These are phyloP conservation scores for Cladorrhinum samala DNA, from an alignment of 495 filamentous ascomycete species.

Conservation along the genomic window DNA sequence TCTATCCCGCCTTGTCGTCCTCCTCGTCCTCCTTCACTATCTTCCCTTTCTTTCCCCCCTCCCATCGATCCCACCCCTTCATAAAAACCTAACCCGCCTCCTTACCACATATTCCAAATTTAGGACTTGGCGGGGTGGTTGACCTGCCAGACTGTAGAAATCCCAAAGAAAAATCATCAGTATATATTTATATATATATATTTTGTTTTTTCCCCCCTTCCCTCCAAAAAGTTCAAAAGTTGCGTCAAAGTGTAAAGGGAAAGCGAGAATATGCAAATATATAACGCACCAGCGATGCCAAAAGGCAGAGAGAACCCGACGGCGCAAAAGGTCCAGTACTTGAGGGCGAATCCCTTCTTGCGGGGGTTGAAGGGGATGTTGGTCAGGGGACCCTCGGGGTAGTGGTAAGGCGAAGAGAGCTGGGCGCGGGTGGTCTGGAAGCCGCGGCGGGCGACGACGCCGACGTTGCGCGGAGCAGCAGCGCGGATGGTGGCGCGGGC, in stretches of 20 bases:
- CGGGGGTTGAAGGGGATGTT: constrained; percentile 96
- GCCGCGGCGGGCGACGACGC: constrained; percentile 80
- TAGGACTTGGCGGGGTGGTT: constrained; percentile 51
- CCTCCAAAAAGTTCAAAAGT: background rate
- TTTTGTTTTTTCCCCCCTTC: too few species aligned
- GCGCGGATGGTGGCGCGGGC: constrained; percentile 68
- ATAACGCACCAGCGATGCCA: constrained; percentile 68
- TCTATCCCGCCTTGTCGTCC: too few species aligned
- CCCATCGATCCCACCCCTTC: background rate
- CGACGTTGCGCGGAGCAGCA: constrained; percentile 53
- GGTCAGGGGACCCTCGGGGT: constrained; percentile 89
- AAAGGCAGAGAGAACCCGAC: constrained; percentile 76
- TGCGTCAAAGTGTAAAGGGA: too few species aligned
- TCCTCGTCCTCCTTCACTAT: too few species aligned
- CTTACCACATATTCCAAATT: constrained; percentile 1
- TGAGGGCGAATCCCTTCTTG: constrained; percentile 72
- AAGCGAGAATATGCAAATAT: constrained; percentile 3
- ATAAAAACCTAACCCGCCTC: background rate
- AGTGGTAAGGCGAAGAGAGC: constrained; percentile 89
- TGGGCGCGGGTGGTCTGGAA: constrained; percentile 88
- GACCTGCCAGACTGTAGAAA: constrained; percentile 79
- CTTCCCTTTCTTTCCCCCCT: background rate
- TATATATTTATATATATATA: background rate
- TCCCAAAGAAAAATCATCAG: constrained; percentile 5
- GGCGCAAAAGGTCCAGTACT: constrained; percentile 78